Base-by-base conservation (phyloP, 352 stramenopile genomes). In the Phytopythium litorale region DNA sequence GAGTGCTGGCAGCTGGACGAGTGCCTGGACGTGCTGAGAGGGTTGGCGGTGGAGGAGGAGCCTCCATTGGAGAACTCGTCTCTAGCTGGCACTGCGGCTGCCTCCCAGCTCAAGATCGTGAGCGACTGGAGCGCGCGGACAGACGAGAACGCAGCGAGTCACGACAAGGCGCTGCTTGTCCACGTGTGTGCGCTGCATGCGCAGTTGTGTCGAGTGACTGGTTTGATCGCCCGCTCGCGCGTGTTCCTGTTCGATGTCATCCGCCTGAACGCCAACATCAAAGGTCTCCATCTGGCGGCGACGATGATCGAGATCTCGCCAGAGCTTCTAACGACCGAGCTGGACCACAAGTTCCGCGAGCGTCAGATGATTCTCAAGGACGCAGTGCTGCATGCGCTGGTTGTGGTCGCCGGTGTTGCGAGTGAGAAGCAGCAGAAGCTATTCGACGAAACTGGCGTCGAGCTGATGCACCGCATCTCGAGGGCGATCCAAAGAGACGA, bases 221-320 rank as follows among this genome's bases (percentile, higher is more conserved):
- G 56, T 11, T 68, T 75, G 37, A 37, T 68, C 16, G 30, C 54
- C 43, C 38, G 73, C 9, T 68, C 70, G 5, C 73, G 74, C 2
- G 71, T 84, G 42, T 43, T 88, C 49, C 51, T 85, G 1, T 78
- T 82, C 23, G 75, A 88, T 32, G 18, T 88, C 12, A 12, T 87
- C 19, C 60, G 70, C 25, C 56, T 51, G 9, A 76, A 83, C 54
- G 56, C 66, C 1, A 71, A 76, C 48, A 80, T 88, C 28, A 70
- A 68, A 43, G 79, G 76, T 0, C 30, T 88, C 8, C 81, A 75
- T 49, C 81, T 76, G 4, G 58, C 72, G 9, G 62, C 66, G 52
- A 56, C 52, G 0, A 81, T 88, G 52, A 28, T 82, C 9, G 68
- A 79, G 30, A 64, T 76, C 3, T 62, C 75, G 13, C 69, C 78